These are phyloP conservation scores for Psophocarpus tetragonolobus DNA, from an alignment of 306 rosid genomes.

Conservation along the genomic window DNA sequence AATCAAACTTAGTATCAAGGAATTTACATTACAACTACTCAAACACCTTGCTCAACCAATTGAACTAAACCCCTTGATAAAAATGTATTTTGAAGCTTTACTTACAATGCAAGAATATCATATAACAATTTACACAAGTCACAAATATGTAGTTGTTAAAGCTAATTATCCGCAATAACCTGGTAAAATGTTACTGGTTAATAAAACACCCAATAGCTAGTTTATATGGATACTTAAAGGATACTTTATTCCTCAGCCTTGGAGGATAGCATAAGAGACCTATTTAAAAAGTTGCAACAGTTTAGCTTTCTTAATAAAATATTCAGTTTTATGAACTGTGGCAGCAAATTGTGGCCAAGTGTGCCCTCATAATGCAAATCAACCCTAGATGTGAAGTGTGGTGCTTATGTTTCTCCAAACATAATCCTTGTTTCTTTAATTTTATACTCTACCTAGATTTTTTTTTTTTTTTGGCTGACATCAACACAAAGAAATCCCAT, in stretches of 20 bases:
- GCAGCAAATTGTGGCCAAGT: slow-evolving; percentile 5
- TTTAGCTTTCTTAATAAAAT: not conserved
- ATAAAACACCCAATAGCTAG: slow-evolving; percentile 8
- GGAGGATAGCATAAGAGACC: slow-evolving; percentile 18
- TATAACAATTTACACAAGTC: not conserved
- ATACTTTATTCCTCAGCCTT: slow-evolving; percentile 17
- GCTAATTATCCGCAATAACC: not conserved
- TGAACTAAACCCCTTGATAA: no score
- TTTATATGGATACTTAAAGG: not conserved
- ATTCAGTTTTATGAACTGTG: slow-evolving; percentile 15
- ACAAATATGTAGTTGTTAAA: not conserved
- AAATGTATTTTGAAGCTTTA: not conserved
- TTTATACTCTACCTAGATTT: not conserved
- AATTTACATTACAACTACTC: no score
- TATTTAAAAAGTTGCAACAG: not conserved
- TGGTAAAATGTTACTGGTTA: not conserved
- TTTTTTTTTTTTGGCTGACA: not conserved
- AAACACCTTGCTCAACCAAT: no score
- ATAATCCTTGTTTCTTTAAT: slow-evolving; percentile 5
- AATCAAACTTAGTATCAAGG: no score
- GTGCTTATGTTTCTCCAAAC: not conserved
- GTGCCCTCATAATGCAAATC: not conserved
- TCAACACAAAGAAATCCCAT: not conserved
- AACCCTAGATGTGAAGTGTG: slow-evolving; percentile 7
- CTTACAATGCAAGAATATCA: not conserved